Evolutionary conservation across 2,329 filamentous ascomycete species (phyloP), one percentile per base, ranked within the genome.

Genomic region (Fusarium mundagurra): DNA sequence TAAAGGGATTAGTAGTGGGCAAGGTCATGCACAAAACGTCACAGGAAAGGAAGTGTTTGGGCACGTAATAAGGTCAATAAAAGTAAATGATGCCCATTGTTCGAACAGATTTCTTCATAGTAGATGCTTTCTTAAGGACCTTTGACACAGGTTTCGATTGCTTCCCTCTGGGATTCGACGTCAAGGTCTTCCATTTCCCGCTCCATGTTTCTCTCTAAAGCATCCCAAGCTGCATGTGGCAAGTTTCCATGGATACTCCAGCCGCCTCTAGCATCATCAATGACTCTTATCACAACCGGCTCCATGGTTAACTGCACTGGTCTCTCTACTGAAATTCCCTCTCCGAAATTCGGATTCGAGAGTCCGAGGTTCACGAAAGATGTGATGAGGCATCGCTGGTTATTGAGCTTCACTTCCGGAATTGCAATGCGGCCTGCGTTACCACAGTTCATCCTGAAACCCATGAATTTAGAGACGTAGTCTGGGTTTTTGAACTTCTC

Each of bases 91-190:
- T 11, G 13, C 13, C 18, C 18, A 29, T 5, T 29, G 4, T 16
- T 47, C 1, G 1, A 16, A 22, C 4, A 47, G 13, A 22, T 22
- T 22, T 16, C 6, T 18, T 22, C 0, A 16, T 3, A 3, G 8
- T 11, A 29, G 6, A 11, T 29, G 4, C 3, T 8, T 27, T 22
- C 45, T 18, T 29, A 47, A 22, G 4, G 6, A 6, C 1, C 1
- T 22, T 22, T 4, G 6, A 29, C 13, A 0, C 13, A 0, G 0
- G 18, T 12, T 4, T 48, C 4, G 45, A 29, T 22, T 0, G 3
- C 3, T 22, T 48, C 8, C 20, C 3, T 13, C 6, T 48, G 3
- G 6, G 27, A 22, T 0, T 17, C 8, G 4, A 1, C 20, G 14
- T 6, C 27, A 8, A n/a, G 20, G 4, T 0, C 45, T 48, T 48